Evolutionary conservation across 192 early-diverging fungal genomes (phyloP), one percentile per base, ranked within the genome.

Genomic region (Backusella circina): DNA sequence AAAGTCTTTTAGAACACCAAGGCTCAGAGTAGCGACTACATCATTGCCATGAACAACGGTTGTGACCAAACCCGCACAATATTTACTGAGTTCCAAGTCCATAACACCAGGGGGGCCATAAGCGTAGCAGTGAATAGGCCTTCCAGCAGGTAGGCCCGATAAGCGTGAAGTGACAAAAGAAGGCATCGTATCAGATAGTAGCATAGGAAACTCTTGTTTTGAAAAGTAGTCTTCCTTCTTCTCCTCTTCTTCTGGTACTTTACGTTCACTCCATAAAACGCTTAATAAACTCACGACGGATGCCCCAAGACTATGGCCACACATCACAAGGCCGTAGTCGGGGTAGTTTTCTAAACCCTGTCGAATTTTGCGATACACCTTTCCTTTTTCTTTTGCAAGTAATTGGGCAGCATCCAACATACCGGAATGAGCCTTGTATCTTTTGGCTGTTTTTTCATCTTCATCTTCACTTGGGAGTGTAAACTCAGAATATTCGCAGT

Each of bases 221-320:
- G 68, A 35, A 66, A 44, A 39, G 65, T 70, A 30, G 39, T 70
- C 26, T 32, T 41, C 30, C 3, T 41, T 70, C 37, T 70, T 13
- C 30, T 15, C 65, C 31, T 67, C 33, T 3, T 66, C 30, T 66
- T 66, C 30, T 21, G 13, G 57, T 61, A 23, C n/a, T 67, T 35
- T 67, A 4, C 26, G 30, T 37, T 91, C 83, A 36, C 89, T 88
- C 96, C 95, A 98, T 5, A 95, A 76, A n/a, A 96, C 83, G 9
- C 91, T 85, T 10, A 98, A 82, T 31, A 95, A 78, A 0, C 92
- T 86, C 0, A 95, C 95, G 6, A 98, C 92, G 2, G 95, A 95
- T 35, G 91, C 95, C 61, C 96, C 96, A 26, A 98, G 78, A 30
- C 92, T 94, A 82, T 98, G 96, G 10, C 96, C 96, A 5, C 93